These are phyloP conservation scores for Phylloboletellus chloephorus DNA, from an alignment of 1,284 basidiomycete genomes.

Conservation along the genomic window DNA sequence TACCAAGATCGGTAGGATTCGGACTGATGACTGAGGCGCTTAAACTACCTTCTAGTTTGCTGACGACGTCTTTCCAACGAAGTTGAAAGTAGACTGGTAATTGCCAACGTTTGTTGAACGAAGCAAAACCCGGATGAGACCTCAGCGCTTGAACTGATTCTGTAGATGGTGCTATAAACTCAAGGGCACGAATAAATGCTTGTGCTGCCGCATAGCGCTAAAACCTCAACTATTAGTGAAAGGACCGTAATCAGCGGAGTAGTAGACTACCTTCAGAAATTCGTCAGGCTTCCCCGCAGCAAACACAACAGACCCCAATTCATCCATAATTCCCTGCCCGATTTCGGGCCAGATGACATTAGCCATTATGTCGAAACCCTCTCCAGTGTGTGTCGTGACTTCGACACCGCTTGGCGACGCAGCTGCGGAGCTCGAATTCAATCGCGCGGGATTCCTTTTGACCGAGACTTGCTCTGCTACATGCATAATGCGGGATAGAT, in stretches of 20 bases:
- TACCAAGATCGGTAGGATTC: constrained; percentile 22
- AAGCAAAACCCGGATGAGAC: constrained; percentile 58
- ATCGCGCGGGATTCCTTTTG: constrained; percentile 36
- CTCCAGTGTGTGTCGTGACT: constrained; percentile 5
- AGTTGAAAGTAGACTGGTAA: constrained; percentile 96
- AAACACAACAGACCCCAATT: constrained; percentile 80
- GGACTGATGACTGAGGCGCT: constrained; percentile 41
- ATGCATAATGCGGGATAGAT: constrained; percentile 69
- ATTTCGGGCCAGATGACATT: constrained; percentile 88
- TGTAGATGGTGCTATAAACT: constrained; percentile 75
- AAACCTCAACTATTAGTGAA: constrained; percentile 7
- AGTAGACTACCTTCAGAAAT: constrained; percentile 66
- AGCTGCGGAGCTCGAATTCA: constrained; percentile 12
- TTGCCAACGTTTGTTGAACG: constrained; percentile 89
- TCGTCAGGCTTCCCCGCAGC: constrained; percentile 87
- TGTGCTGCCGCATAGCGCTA: constrained; percentile 82
- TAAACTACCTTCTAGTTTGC: constrained; percentile 66
- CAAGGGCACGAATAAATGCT: constrained; percentile 80
- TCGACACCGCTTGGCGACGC: constrained; percentile 3
- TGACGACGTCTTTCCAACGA: constrained; percentile 92
- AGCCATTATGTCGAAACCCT: constrained; percentile 75
- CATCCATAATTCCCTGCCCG: constrained; percentile 72
- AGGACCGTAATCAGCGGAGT: not conserved
- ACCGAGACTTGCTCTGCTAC: constrained; percentile 64
- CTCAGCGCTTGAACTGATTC: constrained; percentile 69